Percentiles rank a stretch among this genome's conserved stretches.
These are phyloP conservation scores for Populus tomentosa DNA, from an alignment of 441 rosid genomes.

Conservation along the genomic window DNA sequence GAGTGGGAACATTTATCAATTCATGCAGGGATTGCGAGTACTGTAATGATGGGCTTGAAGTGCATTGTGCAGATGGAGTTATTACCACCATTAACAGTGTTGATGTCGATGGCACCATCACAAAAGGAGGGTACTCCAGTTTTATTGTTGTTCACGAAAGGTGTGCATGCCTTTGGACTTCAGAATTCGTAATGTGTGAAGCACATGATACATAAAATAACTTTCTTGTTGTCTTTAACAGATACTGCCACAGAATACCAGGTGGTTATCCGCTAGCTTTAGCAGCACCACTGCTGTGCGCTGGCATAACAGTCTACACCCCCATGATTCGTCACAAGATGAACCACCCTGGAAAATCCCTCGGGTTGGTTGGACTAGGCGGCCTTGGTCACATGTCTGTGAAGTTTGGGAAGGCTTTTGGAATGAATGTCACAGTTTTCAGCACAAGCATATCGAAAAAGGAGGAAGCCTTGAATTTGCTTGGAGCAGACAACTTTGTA, in stretches of 20 bases:
- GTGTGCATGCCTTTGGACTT: neutral
- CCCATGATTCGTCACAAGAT: too few relatives aligned
- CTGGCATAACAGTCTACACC: conserved; percentile 10
- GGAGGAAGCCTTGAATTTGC: neutral
- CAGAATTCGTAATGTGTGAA: too few relatives aligned
- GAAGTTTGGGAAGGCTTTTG: too few relatives aligned
- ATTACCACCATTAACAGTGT: neutral
- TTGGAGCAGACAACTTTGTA: neutral
- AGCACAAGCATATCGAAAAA: too few relatives aligned
- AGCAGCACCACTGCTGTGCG: neutral
- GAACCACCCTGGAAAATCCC: too few relatives aligned
- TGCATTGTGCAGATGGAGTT: neutral
- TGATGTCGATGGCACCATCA: neutral
- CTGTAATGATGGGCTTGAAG: neutral
- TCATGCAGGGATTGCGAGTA: neutral
- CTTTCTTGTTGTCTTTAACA: too few relatives aligned
- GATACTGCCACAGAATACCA: neutral
- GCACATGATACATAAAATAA: too few relatives aligned
- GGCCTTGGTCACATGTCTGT: too few relatives aligned
- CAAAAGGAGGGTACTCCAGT: neutral
- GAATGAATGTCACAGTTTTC: too few relatives aligned
- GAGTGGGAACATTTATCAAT: neutral
- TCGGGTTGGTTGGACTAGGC: too few relatives aligned
- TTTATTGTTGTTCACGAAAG: neutral
- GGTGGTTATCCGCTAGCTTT: neutral